These are phyloP conservation scores for Zychaea mexicana DNA, from an alignment of 371 early-diverging fungal genomes.

Conservation along the genomic window DNA sequence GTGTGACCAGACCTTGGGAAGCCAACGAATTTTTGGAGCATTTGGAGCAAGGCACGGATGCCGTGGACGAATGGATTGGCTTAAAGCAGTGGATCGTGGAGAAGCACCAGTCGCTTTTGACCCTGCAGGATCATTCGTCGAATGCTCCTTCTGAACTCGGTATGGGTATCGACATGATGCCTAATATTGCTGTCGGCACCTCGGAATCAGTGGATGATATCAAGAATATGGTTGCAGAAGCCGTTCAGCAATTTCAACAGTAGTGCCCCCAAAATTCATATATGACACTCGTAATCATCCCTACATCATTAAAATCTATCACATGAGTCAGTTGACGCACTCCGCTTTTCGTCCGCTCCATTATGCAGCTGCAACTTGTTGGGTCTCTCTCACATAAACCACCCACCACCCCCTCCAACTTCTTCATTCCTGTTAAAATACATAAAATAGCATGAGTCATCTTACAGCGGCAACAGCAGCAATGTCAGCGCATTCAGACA, in stretches of 20 bases:
- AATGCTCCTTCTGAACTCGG: not conserved
- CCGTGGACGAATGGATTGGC: constrained; percentile 19
- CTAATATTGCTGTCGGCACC: not conserved
- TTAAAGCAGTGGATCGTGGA: constrained; percentile 24
- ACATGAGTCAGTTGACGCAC: too few relatives aligned
- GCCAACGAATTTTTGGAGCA: constrained; percentile 17
- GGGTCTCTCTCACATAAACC: too few relatives aligned
- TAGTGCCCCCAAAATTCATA: too few relatives aligned
- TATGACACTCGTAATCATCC: too few relatives aligned
- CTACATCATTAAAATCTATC: too few relatives aligned
- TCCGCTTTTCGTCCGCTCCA: too few relatives aligned
- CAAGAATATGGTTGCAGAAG: not conserved
- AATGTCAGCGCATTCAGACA: not conserved
- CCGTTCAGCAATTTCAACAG: not conserved
- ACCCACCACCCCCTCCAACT: not conserved
- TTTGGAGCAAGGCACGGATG: constrained; percentile 19
- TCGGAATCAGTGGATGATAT: not conserved
- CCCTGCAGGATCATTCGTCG: not conserved
- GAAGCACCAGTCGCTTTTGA: constrained; percentile 13
- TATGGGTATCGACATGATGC: not conserved
- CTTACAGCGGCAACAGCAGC: not conserved
- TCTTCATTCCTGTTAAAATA: not conserved
- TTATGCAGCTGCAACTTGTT: too few relatives aligned
- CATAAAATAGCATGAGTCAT: not conserved
- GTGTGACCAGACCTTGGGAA: constrained; percentile 15